phyloP scores from a whole-genome alignment of 2,329 filamentous ascomycete species.

The Aspergillus sp. region DNA sequence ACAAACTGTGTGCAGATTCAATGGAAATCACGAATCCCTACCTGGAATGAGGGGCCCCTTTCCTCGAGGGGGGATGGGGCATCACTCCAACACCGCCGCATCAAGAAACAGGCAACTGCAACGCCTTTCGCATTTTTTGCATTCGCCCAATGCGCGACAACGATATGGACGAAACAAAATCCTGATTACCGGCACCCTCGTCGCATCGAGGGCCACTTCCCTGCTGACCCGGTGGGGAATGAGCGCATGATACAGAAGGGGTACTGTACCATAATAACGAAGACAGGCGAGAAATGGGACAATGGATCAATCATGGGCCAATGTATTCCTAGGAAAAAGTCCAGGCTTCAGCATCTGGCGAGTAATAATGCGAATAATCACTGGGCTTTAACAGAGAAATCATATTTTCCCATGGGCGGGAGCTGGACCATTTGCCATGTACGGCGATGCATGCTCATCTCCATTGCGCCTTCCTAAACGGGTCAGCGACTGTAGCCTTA shows the following conservation, averaged over 20 bases:
- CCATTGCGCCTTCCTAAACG: not conserved
- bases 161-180: not conserved
- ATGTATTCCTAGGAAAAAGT: not conserved
- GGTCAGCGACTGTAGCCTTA: not conserved
- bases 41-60: not conserved
- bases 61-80: not conserved
- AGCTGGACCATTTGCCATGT: not conserved
- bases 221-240: not conserved
- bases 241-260: not conserved
- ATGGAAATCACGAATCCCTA: not conserved
- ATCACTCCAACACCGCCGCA: not conserved
- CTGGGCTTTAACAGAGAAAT: not conserved
- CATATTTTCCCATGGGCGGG: not conserved
- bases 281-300: not conserved
- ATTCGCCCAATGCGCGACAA: not conserved
- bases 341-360: not conserved
- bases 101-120: not conserved
- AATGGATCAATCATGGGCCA: not conserved
- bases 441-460: not conserved
- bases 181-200: not conserved
- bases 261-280: conserved; percentile 4
- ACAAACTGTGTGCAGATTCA: not conserved
- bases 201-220: not conserved
- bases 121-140: not conserved
- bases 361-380: not conserved